A percentile compares a stretch with the other conserved stretches of the same genome.
Conservation (phyloP, 2,329 filamentous ascomycete genomes). For the Arthrobotrys pseudoclavata region DNA sequence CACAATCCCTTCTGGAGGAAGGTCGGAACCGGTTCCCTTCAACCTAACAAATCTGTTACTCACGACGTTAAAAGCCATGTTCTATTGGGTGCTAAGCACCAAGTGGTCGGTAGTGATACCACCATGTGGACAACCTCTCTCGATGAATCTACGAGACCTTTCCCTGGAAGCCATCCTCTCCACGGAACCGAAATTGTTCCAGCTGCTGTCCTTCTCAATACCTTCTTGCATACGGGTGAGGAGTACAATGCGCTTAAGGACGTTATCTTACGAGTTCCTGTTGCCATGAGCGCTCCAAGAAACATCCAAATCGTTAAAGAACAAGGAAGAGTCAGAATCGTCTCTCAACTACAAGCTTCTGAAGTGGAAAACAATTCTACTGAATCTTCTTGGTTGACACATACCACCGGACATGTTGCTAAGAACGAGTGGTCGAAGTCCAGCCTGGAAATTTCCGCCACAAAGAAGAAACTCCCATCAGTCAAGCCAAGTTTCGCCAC, state of each 20-base stretch:
- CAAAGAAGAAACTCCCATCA: constrained; percentile 59
- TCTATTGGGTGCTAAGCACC: constrained; percentile 65
- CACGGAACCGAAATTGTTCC: constrained; percentile 68
- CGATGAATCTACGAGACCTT: constrained; percentile 66
- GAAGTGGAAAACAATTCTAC: background rate
- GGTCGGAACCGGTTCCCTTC: constrained; percentile 58
- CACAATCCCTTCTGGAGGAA: constrained; percentile 63
- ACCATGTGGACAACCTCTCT: constrained; percentile 66
- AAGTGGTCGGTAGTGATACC: constrained; percentile 64
- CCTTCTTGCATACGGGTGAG: constrained; percentile 65
- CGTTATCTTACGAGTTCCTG: constrained; percentile 66
- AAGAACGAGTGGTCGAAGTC: constrained; percentile 62
- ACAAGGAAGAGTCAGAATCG: constrained; percentile 64
- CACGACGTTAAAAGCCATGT: constrained; percentile 66
- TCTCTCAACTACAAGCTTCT: constrained; percentile 64
- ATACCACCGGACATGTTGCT: constrained; percentile 62
- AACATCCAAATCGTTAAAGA: constrained; percentile 66
- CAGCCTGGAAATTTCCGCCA: constrained; percentile 64
- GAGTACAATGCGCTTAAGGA: constrained; percentile 64
- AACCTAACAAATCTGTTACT: constrained; percentile 33
- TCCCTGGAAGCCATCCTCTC: constrained; percentile 67
- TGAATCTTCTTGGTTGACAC: constrained; percentile 64
- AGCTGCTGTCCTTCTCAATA: constrained; percentile 67
- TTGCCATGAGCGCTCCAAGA: constrained; percentile 65
- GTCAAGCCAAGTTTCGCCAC: constrained; percentile 65